A percentile compares a stretch with the other conserved stretches of the same genome.
These are phyloP conservation scores for Psilocybe subaeruginosa DNA, from an alignment of 768 basidiomycete species.

Conservation along the genomic window DNA sequence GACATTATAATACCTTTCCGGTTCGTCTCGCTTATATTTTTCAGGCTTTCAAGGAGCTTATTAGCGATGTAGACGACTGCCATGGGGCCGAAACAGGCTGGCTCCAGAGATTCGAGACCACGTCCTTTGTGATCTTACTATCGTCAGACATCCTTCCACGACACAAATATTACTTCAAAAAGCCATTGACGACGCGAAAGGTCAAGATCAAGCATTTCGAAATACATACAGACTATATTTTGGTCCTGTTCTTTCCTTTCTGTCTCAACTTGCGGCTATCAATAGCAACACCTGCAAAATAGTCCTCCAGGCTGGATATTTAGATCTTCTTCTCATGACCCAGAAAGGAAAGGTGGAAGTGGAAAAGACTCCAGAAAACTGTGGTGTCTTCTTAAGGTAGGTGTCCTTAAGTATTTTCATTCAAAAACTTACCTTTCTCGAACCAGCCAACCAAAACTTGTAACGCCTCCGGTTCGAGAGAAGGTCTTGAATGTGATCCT, in stretches of 20 bases:
- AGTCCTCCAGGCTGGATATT: constrained; percentile 9
- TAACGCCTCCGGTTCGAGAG: constrained; percentile 3
- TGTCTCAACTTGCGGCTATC: constrained; percentile 1
- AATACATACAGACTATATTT: constrained; percentile 4
- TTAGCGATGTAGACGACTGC: not conserved
- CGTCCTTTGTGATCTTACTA: constrained; percentile 8
- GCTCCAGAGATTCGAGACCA: constrained; percentile 3
- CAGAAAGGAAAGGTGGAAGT: not conserved
- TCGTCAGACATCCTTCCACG: not conserved
- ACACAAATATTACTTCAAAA: not conserved
- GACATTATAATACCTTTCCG: constrained; percentile 6
- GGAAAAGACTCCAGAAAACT: not conserved
- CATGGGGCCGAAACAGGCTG: constrained; percentile 10
- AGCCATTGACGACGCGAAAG: not conserved
- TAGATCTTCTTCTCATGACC: constrained; percentile 3
- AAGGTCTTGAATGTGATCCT: constrained; percentile 7
- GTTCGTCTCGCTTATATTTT: not conserved
- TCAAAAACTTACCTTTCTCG: not conserved
- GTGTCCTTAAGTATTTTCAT: not conserved
- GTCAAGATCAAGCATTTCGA: constrained; percentile 5
- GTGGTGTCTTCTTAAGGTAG: constrained; percentile 2
- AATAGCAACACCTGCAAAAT: constrained; percentile 1
- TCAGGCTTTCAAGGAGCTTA: not conserved
- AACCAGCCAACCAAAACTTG: constrained; percentile 2
- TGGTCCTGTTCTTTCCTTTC: constrained; percentile 2